Percentiles rank a stretch among this genome's conserved stretches.
Conservation (phyloP, 108 stramenopile genomes). For the Tribonema minus region DNA sequence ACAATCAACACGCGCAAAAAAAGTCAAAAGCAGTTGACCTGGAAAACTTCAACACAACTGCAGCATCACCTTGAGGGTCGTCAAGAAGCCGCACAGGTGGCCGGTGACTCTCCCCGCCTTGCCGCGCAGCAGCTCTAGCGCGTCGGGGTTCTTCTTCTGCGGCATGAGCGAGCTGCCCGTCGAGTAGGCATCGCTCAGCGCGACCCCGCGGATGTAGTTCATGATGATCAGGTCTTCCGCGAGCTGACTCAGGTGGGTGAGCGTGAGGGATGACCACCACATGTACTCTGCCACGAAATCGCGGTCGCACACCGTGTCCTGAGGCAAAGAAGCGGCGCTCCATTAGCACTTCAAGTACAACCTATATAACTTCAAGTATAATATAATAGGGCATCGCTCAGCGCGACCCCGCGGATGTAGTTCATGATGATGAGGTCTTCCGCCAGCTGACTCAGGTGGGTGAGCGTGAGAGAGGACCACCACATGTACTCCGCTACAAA, state of each 20-base stretch:
- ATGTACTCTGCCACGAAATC: slow-evolving; percentile 97
- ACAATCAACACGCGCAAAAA: too few relatives aligned
- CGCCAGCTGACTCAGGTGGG: slow-evolving; percentile 90
- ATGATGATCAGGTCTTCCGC: slow-evolving; percentile 96
- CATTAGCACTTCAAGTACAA: too few relatives aligned
- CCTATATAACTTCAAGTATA: background rate
- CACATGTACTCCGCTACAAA: slow-evolving; percentile 96
- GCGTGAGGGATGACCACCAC: slow-evolving; percentile 87
- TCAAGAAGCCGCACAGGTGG: slow-evolving; percentile 77
- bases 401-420: slow-evolving; percentile 75
- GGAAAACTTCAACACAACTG: background rate
- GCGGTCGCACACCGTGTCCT: slow-evolving; percentile 96
- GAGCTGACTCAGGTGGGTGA: slow-evolving; percentile 88
- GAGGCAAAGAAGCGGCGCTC: too few relatives aligned
- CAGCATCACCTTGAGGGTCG: slow-evolving; percentile 72
- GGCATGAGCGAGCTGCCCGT: slow-evolving; percentile 99
- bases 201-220: slow-evolving; percentile 62
- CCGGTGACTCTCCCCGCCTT: slow-evolving; percentile 93
- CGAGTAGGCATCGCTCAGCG: slow-evolving; percentile 93
- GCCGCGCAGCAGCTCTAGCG: slow-evolving; percentile 91
- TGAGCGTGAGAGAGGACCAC: slow-evolving; percentile 82
- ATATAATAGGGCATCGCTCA: slow-evolving; percentile 63
- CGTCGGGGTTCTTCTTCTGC: slow-evolving; percentile 99
- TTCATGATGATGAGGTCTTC: slow-evolving; percentile 91
- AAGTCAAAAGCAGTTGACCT: too few relatives aligned